Base-by-base conservation (phyloP, 768 basidiomycete genomes). In the Tulasnella sp. region DNA sequence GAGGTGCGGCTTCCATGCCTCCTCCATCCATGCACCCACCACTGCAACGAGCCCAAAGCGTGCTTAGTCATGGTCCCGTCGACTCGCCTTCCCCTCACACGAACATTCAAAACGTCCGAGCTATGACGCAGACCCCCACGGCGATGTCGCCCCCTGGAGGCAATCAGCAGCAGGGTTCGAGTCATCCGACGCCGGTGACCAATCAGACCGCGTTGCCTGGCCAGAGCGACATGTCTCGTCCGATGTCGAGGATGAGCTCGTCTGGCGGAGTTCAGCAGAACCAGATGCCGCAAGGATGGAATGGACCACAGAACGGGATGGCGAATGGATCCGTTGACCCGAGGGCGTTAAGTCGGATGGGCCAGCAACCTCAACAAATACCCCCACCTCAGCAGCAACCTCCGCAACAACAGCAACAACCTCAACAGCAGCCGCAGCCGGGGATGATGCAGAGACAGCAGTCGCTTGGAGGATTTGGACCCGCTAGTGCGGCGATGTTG, bases 391-490 rank as follows among this genome's bases (percentile, higher is more conserved):
- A 49, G 40, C 71, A 52, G 77, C 81, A n/a, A 54, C 79, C 11
- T 58, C 80, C 45, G 25, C 80, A 11, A 45, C 81, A 67, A 64
- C 78, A 58, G 74, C 80, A 34, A 74, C 79, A 58, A 17, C 70
- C 37, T 15, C 75, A 74, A 39, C 67, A 42, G 67, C 34, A 34
- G 31, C 34, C 3, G 31, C 34, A 34, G 31, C 67, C 67, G 31
- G 67, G 31, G 37, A 42, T 42, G 36, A 38, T 38, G 11, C 69
- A 38, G 69, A 38, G 69, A 7, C 36, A 38, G 69, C 36, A 38
- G 69, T 70, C 40, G 36, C 36, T 42, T 3, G 37, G 37, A 17
- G 69, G 69, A 4, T 70, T 70, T 31, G 69, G 69, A 11, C 69
- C 69, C 7, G 36, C 69, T 34, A 38, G 37, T 19, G 69, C 69